Evolutionary conservation across 2,329 filamentous ascomycete species (phyloP).

Genomic region (Penicillium sp.): DNA sequence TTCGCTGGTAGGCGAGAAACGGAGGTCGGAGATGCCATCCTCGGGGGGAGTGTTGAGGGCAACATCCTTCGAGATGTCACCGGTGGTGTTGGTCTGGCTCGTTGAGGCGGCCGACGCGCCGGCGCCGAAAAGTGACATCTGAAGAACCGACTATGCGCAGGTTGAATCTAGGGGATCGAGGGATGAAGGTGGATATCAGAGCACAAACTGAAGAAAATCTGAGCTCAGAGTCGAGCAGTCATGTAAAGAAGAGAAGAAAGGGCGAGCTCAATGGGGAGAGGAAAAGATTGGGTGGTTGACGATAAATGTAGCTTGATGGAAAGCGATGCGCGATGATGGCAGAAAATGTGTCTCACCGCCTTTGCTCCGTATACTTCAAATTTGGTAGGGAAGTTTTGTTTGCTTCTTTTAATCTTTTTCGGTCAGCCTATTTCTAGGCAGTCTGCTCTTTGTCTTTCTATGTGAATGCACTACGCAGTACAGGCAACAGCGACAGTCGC

Average conservation of each 20-base stretch:
- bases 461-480: too few species aligned
- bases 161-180: background rate
- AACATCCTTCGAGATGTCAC: constrained; percentile 87
- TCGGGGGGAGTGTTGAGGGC: constrained; percentile 72
- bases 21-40: constrained; percentile 83
- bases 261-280: constrained; percentile 3
- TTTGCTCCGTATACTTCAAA: background rate
- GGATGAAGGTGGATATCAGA: background rate
- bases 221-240: background rate
- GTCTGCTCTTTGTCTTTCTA: background rate
- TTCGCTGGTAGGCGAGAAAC: constrained; percentile 73
- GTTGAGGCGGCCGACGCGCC: constrained; percentile 50
- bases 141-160: constrained; percentile 18
- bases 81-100: constrained; percentile 65
- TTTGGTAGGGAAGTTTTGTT: background rate
- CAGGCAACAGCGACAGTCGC: too few species aligned
- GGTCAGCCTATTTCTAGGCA: too few species aligned
- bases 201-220: background rate
- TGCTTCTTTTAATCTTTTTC: too few species aligned
- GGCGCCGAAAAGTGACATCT: constrained; percentile 53
- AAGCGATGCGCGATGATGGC: constrained; percentile 10
- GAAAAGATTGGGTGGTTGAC: constrained; percentile 1
- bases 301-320: constrained; percentile 10
- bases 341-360: constrained; percentile 9
- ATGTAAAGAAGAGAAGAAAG: constrained; percentile 1